Conservation (phyloP, 2,329 filamentous ascomycete species). For the Trichoderma asperellum region DNA sequence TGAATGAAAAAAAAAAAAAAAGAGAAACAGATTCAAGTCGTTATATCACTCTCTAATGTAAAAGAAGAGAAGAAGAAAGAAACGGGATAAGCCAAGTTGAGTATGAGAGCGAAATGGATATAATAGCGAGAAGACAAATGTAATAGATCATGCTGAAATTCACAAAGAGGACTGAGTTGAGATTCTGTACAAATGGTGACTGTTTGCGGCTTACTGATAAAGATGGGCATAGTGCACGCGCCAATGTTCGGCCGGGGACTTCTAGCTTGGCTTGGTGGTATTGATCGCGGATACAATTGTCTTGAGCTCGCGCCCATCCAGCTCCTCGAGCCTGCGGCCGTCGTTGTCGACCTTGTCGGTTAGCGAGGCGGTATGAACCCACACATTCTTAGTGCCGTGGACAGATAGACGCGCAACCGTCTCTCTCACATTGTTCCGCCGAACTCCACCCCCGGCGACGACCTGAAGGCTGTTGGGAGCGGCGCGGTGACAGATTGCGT, state of each 20-base stretch:
- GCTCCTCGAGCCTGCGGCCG: slow-evolving; percentile 32
- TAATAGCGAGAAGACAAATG: no score
- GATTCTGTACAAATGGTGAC: not conserved
- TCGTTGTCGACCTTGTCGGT: slow-evolving; percentile 18
- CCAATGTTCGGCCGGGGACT: slow-evolving; percentile 38
- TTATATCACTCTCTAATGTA: not conserved
- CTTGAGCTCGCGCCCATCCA: slow-evolving; percentile 36
- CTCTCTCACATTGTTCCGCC: slow-evolving; percentile 45
- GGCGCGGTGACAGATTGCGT: slow-evolving; percentile 41
- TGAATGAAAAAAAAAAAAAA: not conserved
- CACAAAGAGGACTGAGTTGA: not conserved
- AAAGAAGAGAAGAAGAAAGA: not conserved
- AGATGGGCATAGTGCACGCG: slow-evolving; percentile 31
- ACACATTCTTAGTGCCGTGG: slow-evolving; percentile 37
- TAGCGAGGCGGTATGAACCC: slow-evolving; percentile 53
- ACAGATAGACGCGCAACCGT: slow-evolving; percentile 38
- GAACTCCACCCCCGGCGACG: slow-evolving; percentile 57
- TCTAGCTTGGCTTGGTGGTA: slow-evolving; percentile 36
- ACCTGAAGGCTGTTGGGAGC: slow-evolving; percentile 47
- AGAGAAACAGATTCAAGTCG: not conserved
- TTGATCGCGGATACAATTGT: slow-evolving; percentile 34
- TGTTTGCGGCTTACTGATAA: not conserved
- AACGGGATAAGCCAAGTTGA: not conserved
- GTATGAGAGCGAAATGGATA: not conserved
- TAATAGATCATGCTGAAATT: not conserved